Percentiles rank a stretch among this genome's conserved stretches.
Evolutionary conservation across 345 rosid species (phyloP).

Genomic region (Boechera retrofracta): DNA sequence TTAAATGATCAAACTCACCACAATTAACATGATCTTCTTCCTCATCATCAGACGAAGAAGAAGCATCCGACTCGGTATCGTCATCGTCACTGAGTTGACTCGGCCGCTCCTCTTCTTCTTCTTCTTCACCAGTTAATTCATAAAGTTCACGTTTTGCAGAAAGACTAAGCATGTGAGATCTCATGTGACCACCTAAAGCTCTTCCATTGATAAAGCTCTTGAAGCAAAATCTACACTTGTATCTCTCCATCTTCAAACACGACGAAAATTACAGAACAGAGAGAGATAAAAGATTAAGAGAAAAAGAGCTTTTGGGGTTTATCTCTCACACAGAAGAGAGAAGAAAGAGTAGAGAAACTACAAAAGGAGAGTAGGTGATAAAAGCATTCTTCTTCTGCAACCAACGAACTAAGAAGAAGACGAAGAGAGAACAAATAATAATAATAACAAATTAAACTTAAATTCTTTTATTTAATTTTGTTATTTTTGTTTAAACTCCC

Average conservation of each 20-base stretch:
- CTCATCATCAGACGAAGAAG: constrained; percentile 38
- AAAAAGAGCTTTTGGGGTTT: constrained; percentile 63
- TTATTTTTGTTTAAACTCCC: neutral
- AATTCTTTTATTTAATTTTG: neutral
- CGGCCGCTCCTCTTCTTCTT: constrained; percentile 32
- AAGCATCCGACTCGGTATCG: constrained; percentile 49
- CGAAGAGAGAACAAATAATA: neutral
- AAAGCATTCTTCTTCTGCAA: constrained; percentile 48
- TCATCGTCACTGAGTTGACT: constrained; percentile 38
- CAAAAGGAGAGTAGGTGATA: constrained; percentile 53
- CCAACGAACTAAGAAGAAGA: constrained; percentile 37
- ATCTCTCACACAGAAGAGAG: constrained; percentile 42
- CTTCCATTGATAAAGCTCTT: constrained; percentile 73
- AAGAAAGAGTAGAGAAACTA: constrained; percentile 41
- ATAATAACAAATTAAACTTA: neutral
- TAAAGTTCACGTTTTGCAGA: constrained; percentile 40
- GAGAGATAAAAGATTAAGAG: constrained; percentile 38
- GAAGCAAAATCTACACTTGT: constrained; percentile 76
- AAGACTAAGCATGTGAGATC: constrained; percentile 75
- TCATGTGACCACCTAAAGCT: constrained; percentile 90
- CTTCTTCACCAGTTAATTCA: constrained; percentile 40
- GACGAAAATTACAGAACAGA: neutral
- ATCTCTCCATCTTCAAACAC: constrained; percentile 62
- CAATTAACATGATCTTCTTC: too few species aligned
- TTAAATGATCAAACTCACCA: constrained; percentile 51